These are phyloP conservation scores for Syncephalastrum racemosum DNA, from an alignment of 371 early-diverging fungal species.

Conservation along the genomic window DNA sequence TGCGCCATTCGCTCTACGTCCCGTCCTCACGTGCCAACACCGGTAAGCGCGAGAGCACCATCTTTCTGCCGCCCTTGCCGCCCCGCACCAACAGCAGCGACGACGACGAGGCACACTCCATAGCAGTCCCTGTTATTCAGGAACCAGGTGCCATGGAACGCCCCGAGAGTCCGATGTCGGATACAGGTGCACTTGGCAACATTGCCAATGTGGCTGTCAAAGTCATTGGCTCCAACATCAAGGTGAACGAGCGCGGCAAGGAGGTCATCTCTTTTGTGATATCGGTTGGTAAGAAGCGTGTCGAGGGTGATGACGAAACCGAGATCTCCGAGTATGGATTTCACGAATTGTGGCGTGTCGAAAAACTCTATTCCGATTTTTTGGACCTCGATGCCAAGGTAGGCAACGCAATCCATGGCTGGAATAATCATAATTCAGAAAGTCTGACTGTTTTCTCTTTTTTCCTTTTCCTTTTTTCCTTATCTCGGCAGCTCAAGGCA, in stretches of 20 bases:
- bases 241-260: conserved; percentile 75
- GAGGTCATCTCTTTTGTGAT: conserved; percentile 68
- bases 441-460: neutral
- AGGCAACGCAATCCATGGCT: conserved; percentile 3
- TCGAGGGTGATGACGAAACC: conserved; percentile 20
- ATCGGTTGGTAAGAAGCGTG: conserved; percentile 33
- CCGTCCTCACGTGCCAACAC: conserved; percentile 5
- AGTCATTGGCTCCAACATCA: conserved; percentile 74
- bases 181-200: neutral
- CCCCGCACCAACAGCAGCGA: neutral
- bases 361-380: conserved; percentile 86
- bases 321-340: no score
- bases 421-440: neutral
- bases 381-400: conserved; percentile 76
- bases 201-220: conserved; percentile 21
- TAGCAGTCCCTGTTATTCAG: conserved; percentile 6
- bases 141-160: conserved; percentile 9
- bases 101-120: neutral
- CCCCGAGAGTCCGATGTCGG: neutral
- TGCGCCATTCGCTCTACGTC: conserved; percentile 7
- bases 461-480: no score
- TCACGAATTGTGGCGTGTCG: conserved; percentile 74
- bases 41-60: conserved; percentile 10
- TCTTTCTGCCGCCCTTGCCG: conserved; percentile 3
- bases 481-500: conserved; percentile 59